phyloP scores from a whole-genome alignment of 1,139 yeast species.

The Blastobotrys aristatus region DNA sequence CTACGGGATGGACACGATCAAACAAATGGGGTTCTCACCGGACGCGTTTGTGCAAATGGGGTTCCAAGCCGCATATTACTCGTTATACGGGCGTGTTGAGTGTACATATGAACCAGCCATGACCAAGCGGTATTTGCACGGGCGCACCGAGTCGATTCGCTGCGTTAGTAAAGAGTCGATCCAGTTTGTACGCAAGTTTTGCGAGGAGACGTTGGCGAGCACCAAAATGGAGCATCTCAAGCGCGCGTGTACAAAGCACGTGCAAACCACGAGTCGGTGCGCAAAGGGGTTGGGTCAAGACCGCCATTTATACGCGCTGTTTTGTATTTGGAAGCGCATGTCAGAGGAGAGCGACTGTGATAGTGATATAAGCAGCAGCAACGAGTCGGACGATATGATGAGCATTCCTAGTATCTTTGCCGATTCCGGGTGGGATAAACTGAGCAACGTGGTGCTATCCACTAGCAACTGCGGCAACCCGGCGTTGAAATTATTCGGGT shows the following conservation, averaged over 20 bases:
- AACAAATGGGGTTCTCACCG: conserved; percentile 83
- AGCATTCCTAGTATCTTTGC: conserved; percentile 61
- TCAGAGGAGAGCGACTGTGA: conserved; percentile 39
- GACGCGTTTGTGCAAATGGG: conserved; percentile 95
- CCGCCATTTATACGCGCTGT: conserved; percentile 81
- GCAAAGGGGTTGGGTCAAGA: conserved; percentile 82
- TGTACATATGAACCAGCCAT: conserved; percentile 95
- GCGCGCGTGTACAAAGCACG: conserved; percentile 67
- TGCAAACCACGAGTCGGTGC: conserved; percentile 61
- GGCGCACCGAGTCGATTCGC: conserved; percentile 88
- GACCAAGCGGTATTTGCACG: conserved; percentile 84
- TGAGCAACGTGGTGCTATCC: conserved; percentile 62
- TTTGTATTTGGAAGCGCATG: conserved; percentile 82
- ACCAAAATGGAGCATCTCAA: conserved; percentile 59
- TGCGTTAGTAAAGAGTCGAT: conserved; percentile 79
- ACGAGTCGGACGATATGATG: conserved; percentile 16
- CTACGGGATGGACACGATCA: conserved; percentile 75
- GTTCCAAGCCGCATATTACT: conserved; percentile 88
- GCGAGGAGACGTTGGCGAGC: conserved; percentile 59
- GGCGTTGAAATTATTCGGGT: conserved; percentile 78
- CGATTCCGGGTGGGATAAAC: conserved; percentile 68
- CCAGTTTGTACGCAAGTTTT: conserved; percentile 76
- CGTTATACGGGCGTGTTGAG: conserved; percentile 87
- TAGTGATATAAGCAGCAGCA: not conserved
- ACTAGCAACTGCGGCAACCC: conserved; percentile 82